Evolutionary conservation across 495 filamentous ascomycete species (phyloP).

Genomic region (Penicillium crystallinum): DNA sequence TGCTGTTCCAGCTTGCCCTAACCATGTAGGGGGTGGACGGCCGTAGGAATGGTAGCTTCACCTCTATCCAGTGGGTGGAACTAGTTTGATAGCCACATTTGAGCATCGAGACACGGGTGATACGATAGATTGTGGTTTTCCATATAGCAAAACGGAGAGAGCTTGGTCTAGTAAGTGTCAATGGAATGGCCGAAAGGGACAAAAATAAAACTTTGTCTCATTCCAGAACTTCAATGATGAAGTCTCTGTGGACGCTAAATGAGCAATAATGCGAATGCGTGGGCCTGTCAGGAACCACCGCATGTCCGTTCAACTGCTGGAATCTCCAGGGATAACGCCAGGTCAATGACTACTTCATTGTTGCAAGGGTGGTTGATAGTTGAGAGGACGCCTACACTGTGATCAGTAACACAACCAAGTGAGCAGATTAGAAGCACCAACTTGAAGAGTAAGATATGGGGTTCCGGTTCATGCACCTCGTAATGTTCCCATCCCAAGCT

Average conservation of each 20-base stretch:
- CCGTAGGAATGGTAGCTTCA: slow-evolving; percentile 68
- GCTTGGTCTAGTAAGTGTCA: slow-evolving; percentile 8
- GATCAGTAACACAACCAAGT: slow-evolving; percentile 8
- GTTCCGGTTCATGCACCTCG: slow-evolving; percentile 97
- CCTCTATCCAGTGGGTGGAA: slow-evolving; percentile 71
- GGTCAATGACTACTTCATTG: slow-evolving; percentile 24
- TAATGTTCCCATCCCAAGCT: slow-evolving; percentile 99
- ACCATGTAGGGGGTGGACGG: slow-evolving; percentile 80
- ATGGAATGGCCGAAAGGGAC: slow-evolving; percentile 4
- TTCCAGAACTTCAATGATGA: slow-evolving; percentile 29
- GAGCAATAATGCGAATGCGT: slow-evolving; percentile 19
- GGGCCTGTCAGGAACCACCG: slow-evolving; percentile 14
- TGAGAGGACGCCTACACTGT: slow-evolving; percentile 66
- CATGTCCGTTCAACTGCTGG: slow-evolving; percentile 2
- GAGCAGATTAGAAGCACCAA: slow-evolving; percentile 39
- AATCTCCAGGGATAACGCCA: slow-evolving; percentile 9
- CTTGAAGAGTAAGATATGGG: slow-evolving; percentile 98
- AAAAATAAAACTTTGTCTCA: slow-evolving; percentile 33
- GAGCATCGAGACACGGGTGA: background rate
- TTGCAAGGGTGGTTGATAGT: slow-evolving; percentile 68
- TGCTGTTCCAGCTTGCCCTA: slow-evolving; percentile 4
- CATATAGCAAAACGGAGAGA: slow-evolving; percentile 5
- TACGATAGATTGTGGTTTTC: background rate
- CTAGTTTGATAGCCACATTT: slow-evolving; percentile 46
- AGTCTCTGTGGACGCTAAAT: slow-evolving; percentile 25